Base-by-base conservation (phyloP, 1,284 basidiomycete genomes). In the Trametes pubescens region DNA sequence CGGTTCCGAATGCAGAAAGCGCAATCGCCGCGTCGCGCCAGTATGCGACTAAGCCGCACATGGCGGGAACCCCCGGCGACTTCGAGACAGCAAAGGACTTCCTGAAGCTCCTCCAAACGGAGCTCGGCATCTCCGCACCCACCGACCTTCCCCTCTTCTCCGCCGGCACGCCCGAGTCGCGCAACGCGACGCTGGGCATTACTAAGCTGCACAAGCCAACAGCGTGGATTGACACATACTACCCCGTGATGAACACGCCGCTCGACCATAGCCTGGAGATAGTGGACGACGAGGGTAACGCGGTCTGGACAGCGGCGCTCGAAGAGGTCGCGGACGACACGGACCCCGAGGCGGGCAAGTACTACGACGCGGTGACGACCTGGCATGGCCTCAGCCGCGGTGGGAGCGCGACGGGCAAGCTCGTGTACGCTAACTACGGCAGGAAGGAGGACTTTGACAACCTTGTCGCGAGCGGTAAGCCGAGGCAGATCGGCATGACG, bases 391-490 rank as follows among this genome's bases (percentile, higher is more conserved):
- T 89, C 18, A 91, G 88, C 71, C 80, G 79, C 37, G 83, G 83
- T 40, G 90, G 90, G 9, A 84, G 87, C 61, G 89, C 82, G 32
- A 76, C 81, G 46, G 95, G 91, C 0, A 83, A 84, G 71, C 81
- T 95, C 34, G 83, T 97, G 16, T 95, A 94, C 69, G 96, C 87
- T 0, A 90, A 93, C 62, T 93, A 94, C 65, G 94, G 95, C 2
- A 80, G 81, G 11, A 91, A 91, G 76, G 83, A 87, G 66, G 85
- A 78, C 59, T 78, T 71, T 54, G 75, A 77, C 49, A 70, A 66
- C 8, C 71, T 78, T 16, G 71, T 72, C 16, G 69, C 64, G 14
- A 72, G 79, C 29, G 71, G 71, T 68, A 43, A 18, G 59, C 38
- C 13, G 8, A 51, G 18, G 6, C 10, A 1, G 43, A 16, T 26